Evolutionary conservation across 805 yeast species (phyloP), one percentile per base, ranked within the genome.

Genomic region (Ogataea saltuana): DNA sequence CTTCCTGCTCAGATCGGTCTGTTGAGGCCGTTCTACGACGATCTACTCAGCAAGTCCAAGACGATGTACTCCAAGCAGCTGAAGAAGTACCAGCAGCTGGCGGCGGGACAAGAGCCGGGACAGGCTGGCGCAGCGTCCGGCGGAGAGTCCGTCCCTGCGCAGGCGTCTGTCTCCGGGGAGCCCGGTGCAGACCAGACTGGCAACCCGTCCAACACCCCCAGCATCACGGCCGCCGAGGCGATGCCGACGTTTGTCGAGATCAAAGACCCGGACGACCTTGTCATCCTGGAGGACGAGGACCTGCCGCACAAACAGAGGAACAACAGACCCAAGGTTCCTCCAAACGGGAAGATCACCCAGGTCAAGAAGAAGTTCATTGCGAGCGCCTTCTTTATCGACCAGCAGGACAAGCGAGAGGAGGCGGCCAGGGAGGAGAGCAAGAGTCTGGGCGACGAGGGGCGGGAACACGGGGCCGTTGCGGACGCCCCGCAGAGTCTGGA

Each of bases 321-420:
- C 48, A 74, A 75, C 21, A 73, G 90, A 51, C 84, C 96, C 1
- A 83, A 89, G 56, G 68, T 93, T 39, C 96, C 97, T 10, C 96
- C 97, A 6, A 85, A 88, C 22, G 97, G 97, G 27, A 88, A 85
- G 63, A 85, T 90, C 27, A 65, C 85, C 4, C 75, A 78, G 1
- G 65, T 78, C 5, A 88, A 88, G 65, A 88, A 83, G 67, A 83
- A 78, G 54, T 58, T 75, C 10, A 64, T 80, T 4, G 69, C 76
- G 0, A 71, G 63, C 32, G 71, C 85, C 0, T 85, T 76, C 55
- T 75, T 83, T 51, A 59, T 84, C 10, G 71, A 69, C n/a, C 68
- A 64, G 6, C 68, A 65, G 33, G 64, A 58, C 34, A 47, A 50
- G 13, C 35, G 46, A 34, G 47, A 46, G 29, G 32, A 32, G 22